These are phyloP conservation scores for Atkinsonella hypoxylon DNA, from an alignment of 2,329 filamentous ascomycete species.

Conservation along the genomic window DNA sequence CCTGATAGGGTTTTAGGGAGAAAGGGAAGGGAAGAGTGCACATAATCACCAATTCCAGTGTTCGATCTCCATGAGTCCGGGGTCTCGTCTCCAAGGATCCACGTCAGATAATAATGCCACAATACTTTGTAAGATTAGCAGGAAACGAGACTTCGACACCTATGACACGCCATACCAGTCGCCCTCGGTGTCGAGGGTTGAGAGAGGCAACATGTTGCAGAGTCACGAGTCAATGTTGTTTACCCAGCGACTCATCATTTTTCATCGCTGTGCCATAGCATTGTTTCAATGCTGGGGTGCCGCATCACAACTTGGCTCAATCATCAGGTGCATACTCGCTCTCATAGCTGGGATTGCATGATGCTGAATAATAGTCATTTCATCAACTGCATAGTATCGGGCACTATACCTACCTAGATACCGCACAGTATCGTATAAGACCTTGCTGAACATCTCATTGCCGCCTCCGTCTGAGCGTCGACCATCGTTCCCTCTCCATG, in stretches of 20 bases:
- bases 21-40: not conserved
- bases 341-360: not conserved
- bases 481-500: not conserved
- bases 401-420: too few relatives aligned
- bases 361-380: too few relatives aligned
- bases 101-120: not conserved
- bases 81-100: not conserved
- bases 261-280: not conserved
- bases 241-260: not conserved
- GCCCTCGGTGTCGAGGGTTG: slow-evolving; percentile 3
- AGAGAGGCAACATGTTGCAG: not conserved
- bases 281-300: not conserved
- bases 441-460: not conserved
- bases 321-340: not conserved
- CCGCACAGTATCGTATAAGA: not conserved
- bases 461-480: not conserved
- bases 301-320: not conserved
- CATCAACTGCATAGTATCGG: too few relatives aligned
- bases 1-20: not conserved
- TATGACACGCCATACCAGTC: not conserved
- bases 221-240: slow-evolving; percentile 5
- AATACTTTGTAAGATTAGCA: not conserved
- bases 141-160: slow-evolving; percentile 1
- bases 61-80: not conserved
- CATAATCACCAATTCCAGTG: not conserved